Evolutionary conservation across 306 rosid species (phyloP).

Genomic region (Cotoneaster glaucophyllus): DNA sequence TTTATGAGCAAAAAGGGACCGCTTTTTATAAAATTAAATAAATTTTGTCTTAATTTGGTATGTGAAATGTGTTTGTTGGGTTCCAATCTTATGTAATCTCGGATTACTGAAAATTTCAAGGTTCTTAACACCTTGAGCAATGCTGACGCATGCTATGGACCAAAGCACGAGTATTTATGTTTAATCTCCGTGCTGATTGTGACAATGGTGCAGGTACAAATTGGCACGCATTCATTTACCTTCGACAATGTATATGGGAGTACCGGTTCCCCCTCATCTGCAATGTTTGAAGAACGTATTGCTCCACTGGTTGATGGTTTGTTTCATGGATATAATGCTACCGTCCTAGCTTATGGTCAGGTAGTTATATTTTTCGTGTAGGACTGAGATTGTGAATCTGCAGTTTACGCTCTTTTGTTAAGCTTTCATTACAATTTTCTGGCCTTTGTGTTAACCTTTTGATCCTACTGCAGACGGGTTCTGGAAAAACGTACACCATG

Average conservation of each 20-base stretch:
- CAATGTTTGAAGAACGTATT: slow-evolving; percentile 85
- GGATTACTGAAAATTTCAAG: background rate
- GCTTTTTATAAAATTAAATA: background rate
- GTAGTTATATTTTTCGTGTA: slow-evolving; percentile 30
- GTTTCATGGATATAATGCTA: slow-evolving; percentile 98
- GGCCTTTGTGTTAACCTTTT: slow-evolving; percentile 29
- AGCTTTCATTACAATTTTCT: slow-evolving; percentile 8
- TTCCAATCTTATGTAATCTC: background rate
- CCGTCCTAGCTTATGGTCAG: slow-evolving; percentile 99
- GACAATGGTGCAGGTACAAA: slow-evolving; percentile 65
- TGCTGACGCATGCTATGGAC: background rate
- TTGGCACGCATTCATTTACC: slow-evolving; percentile 92
- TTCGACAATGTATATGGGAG: slow-evolving; percentile 98
- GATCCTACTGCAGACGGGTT: slow-evolving; percentile 85
- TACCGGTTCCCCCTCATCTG: slow-evolving; percentile 71
- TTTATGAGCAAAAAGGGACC: background rate
- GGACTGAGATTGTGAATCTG: slow-evolving; percentile 2
- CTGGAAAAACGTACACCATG: slow-evolving; percentile 99
- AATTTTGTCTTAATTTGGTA: background rate
- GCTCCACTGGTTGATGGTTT: slow-evolving; percentile 88
- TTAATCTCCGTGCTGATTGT: slow-evolving; percentile 16
- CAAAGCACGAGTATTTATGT: background rate
- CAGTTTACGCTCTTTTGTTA: slow-evolving; percentile 8
- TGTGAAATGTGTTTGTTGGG: background rate
- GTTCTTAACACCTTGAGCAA: background rate